phyloP scores from a whole-genome alignment of 495 filamentous ascomycete species.

The Xeromyces bisporus region DNA sequence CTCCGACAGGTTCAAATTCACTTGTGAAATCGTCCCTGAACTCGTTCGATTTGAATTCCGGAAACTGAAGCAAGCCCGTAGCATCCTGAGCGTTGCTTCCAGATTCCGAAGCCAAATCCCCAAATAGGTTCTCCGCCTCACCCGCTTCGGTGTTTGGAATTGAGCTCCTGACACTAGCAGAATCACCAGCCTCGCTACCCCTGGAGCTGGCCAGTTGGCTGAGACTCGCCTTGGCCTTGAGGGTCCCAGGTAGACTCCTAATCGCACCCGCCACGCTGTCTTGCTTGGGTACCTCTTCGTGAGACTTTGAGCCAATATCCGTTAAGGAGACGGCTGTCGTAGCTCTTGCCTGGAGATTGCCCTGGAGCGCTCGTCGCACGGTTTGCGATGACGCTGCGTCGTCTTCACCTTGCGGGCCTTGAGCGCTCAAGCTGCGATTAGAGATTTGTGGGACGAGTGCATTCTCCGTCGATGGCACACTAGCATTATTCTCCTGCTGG shows the following conservation, averaged over 20 bases:
- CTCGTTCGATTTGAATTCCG: slow-evolving; percentile 38
- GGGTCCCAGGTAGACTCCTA: slow-evolving; percentile 18
- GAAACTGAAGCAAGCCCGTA: slow-evolving; percentile 23
- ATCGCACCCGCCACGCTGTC: slow-evolving; percentile 35
- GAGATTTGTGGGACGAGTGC: slow-evolving; percentile 1
- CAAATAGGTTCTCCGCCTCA: slow-evolving; percentile 71
- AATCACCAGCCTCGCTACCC: slow-evolving; percentile 55
- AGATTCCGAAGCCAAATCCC: slow-evolving; percentile 36
- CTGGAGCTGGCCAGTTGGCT: slow-evolving; percentile 30
- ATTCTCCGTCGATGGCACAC: neutral
- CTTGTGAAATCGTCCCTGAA: slow-evolving; percentile 45
- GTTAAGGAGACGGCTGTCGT: slow-evolving; percentile 70
- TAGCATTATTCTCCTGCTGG: neutral
- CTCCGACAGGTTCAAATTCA: slow-evolving; percentile 67
- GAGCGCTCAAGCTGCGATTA: slow-evolving; percentile 14
- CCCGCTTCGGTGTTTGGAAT: slow-evolving; percentile 55
- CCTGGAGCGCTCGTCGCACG: slow-evolving; percentile 9
- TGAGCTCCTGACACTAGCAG: slow-evolving; percentile 68
- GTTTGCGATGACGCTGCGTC: slow-evolving; percentile 6
- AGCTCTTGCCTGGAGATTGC: slow-evolving; percentile 48
- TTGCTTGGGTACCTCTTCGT: slow-evolving; percentile 46
- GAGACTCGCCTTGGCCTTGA: slow-evolving; percentile 26
- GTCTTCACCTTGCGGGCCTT: slow-evolving; percentile 25
- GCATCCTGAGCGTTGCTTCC: slow-evolving; percentile 10
- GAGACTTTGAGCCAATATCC: slow-evolving; percentile 57